Evolutionary conservation across 345 rosid species (phyloP), one percentile per base, ranked within the genome.

Genomic region (Firmiana major): DNA sequence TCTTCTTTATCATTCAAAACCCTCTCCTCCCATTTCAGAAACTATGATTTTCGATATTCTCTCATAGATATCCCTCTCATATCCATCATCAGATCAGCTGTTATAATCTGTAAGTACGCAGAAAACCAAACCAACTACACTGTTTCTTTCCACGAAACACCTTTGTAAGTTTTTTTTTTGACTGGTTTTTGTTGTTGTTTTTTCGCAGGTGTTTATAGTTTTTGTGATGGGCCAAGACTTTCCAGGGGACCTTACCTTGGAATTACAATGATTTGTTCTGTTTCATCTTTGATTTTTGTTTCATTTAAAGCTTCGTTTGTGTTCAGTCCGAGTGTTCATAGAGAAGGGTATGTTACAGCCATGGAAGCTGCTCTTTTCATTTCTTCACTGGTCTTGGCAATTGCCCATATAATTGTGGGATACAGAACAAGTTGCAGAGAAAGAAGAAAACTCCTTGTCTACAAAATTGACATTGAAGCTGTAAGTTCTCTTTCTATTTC

Each of bases 391-490:
- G 77, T 80, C 36, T 68, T 93, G 79, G 97, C 98, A 0, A 81
- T 92, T 54, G 98, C 87, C n/a, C 98, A 93, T 55, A 73, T 96
- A 63, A 74, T 87, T 58, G 97, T 88, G 9, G 98, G 97, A 0
- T 93, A 96, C 62, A 79, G 93, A 86, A 96, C 91, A 42, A 90
- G 98, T 76, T 96, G 99, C 84, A 84, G 92, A 77, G 99, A 92
- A 73, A 87, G 97, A 84, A 87, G 93, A 81, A 96, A 96, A 80
- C 97, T 96, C 51, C 87, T 92, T 53, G 98, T 96, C 24, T 96
- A 87, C 88, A 93, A 89, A 85, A 96, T 96, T 79, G 99, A 93
- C 85, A 93, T 92, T 24, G 99, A 96, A 93, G 92, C 97, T 28
- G 99, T 93, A 87, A 91, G 99, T 87, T 77, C 67, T 36, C 26